Evolutionary conservation across 805 yeast genomes (phyloP).

Genomic region (Ogataea haglerorum): DNA sequence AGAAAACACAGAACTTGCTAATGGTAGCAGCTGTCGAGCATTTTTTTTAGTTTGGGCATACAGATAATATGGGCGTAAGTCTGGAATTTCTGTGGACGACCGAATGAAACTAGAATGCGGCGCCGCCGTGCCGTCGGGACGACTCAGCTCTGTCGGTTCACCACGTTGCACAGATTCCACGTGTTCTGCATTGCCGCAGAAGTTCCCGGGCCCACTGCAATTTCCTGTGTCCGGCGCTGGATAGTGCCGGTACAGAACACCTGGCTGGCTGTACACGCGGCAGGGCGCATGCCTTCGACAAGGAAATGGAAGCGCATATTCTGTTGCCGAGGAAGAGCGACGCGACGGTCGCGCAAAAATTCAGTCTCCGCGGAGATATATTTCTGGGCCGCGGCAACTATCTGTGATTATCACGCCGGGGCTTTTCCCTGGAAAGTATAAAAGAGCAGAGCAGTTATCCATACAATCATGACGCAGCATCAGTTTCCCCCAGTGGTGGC

Average conservation of each 20-base stretch:
- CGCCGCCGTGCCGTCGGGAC: neutral
- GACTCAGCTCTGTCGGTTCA: neutral
- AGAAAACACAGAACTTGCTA: slow-evolving; percentile 2
- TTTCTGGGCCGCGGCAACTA: slow-evolving; percentile 5
- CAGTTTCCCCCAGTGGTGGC: slow-evolving; percentile 14
- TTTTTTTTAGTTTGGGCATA: neutral
- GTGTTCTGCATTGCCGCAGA: neutral
- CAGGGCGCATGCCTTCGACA: neutral
- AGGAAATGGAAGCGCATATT: neutral
- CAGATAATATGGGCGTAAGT: neutral
- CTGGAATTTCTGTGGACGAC: neutral
- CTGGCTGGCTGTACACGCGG: neutral
- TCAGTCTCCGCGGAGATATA: neutral
- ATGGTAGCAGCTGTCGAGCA: neutral
- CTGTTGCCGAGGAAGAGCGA: neutral
- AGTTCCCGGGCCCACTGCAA: too few relatives aligned
- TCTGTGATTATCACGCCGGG: neutral
- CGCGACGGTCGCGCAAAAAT: neutral
- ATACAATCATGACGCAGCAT: slow-evolving; percentile 4
- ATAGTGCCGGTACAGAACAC: neutral
- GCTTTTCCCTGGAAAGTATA: neutral
- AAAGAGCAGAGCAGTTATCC: neutral
- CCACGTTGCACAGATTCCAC: neutral
- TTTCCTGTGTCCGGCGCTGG: too few relatives aligned
- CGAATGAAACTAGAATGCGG: neutral